These are phyloP conservation scores for Knoxia roxburghii DNA, from an alignment of 257 asterid genomes.

Conservation along the genomic window DNA sequence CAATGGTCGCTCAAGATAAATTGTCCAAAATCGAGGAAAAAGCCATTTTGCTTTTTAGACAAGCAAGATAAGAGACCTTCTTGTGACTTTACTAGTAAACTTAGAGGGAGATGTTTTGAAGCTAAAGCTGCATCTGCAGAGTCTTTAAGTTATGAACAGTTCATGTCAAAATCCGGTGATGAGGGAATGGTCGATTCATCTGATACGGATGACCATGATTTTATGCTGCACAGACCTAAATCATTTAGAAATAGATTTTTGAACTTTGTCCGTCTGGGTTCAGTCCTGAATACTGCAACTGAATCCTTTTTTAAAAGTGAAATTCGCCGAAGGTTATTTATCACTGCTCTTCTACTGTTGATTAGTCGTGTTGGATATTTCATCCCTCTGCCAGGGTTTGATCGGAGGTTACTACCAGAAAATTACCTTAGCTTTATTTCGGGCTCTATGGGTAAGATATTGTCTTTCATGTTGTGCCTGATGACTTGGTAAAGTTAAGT, in stretches of 20 bases:
- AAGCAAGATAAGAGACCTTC: constrained; percentile 23
- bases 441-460: constrained; percentile 71
- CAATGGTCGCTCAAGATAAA: constrained; percentile 24
- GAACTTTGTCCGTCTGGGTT: constrained; percentile 59
- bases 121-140: constrained; percentile 52
- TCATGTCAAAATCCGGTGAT: constrained; percentile 26
- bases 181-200: constrained; percentile 23
- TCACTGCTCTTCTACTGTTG: constrained; percentile 68
- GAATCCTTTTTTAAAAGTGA: constrained; percentile 97
- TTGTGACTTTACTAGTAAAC: constrained; percentile 13
- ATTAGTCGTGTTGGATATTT: constrained; percentile 88
- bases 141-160: constrained; percentile 38
- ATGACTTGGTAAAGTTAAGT: not conserved
- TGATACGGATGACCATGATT: constrained; percentile 17
- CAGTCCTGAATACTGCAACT: constrained; percentile 63
- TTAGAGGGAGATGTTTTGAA: constrained; percentile 19
- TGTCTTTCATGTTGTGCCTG: not conserved
- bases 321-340: constrained; percentile 85
- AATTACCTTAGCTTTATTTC: constrained; percentile 84
- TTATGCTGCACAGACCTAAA: constrained; percentile 29
- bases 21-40: constrained; percentile 27
- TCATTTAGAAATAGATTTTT: constrained; percentile 68
- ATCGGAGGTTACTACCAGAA: constrained; percentile 85
- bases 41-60: constrained; percentile 23
- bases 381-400: constrained; percentile 92